Percentiles rank a stretch among this genome's conserved stretches.
phyloP scores from a whole-genome alignment of 306 rosid species.

The Nissolia schottii region DNA sequence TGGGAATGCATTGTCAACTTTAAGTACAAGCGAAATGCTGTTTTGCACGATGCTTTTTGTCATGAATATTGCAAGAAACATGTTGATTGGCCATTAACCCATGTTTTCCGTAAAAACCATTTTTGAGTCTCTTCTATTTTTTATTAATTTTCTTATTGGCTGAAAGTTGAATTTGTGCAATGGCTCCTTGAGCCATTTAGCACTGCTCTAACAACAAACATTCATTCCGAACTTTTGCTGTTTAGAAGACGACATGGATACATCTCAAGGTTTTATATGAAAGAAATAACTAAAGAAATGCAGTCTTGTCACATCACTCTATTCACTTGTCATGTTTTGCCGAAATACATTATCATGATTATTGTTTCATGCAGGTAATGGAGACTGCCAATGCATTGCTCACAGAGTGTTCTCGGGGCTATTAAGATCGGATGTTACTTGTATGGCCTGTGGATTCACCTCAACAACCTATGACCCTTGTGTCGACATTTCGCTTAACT shows the following conservation, averaged over 20 bases:
- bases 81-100: too few relatives aligned
- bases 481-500: constrained; percentile 81
- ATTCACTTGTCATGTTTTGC: constrained; percentile 3
- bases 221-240: background rate
- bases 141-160: too few relatives aligned
- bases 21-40: too few relatives aligned
- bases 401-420: constrained; percentile 79
- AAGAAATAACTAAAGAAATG: background rate
- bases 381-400: constrained; percentile 80
- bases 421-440: constrained; percentile 86
- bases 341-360: constrained; percentile 12
- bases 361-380: constrained; percentile 43
- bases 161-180: too few relatives aligned
- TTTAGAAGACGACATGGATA: background rate
- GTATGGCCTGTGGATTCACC: constrained; percentile 86
- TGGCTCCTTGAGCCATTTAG: too few relatives aligned
- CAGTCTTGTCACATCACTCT: background rate
- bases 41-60: too few relatives aligned
- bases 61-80: too few relatives aligned
- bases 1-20: constrained; percentile 5
- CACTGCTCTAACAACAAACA: background rate
- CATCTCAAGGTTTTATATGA: background rate
- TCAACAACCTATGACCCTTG: constrained; percentile 89
- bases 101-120: too few relatives aligned
- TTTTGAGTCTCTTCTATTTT: too few relatives aligned